Base-by-base conservation (phyloP, 2,329 filamentous ascomycete genomes). In the Penicillium sp. region DNA sequence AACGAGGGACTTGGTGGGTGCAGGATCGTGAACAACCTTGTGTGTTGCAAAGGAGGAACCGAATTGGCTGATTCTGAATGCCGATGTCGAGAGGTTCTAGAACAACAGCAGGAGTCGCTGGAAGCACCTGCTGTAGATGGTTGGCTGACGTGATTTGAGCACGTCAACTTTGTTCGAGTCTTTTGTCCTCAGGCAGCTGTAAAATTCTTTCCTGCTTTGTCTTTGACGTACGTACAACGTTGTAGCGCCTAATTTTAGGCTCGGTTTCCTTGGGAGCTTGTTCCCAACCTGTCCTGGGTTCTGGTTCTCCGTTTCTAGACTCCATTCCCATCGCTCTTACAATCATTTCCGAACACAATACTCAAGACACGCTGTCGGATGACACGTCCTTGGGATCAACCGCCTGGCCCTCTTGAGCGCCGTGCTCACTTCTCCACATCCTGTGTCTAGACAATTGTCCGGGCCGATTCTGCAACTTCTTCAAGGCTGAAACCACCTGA, bases 1-100 rank as follows among this genome's bases (percentile, higher is more conserved):
- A 53, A 38, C 17, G 31, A 41, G 13, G 15, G 31, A 41, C 30
- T 23, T 13, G 30, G 30, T 5, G 30, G 30, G 41, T 29, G n/a
- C 26, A 21, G 19, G n/a, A 21, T 17, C 7, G 35, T 41, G 38
- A 26, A 30, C 26, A 52, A 58, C 48, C 48, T 31, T 58, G 56
- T 9, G 56, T 51, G 61, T 41, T 41, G 35, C 15, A 41, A 41
- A 41, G 35, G 17, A 41, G 15, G 11, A 41, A 49, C 8, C 29
- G 41, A 48, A 46, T 57, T 38, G 44, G 45, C 6, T 48, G 54
- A 49, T 41, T 15, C 46, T 59, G 56, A 46, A 21, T 23, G 47
- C 48, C 23, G n/a, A 47, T 53, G 57, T 59, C 26, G 57, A 52
- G 57, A 56, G 31, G 63, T 60, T 66, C 66, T 67, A 67, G 66